Conservation (phyloP, 2,329 filamentous ascomycete genomes). For the Sporothrix mexicana region DNA sequence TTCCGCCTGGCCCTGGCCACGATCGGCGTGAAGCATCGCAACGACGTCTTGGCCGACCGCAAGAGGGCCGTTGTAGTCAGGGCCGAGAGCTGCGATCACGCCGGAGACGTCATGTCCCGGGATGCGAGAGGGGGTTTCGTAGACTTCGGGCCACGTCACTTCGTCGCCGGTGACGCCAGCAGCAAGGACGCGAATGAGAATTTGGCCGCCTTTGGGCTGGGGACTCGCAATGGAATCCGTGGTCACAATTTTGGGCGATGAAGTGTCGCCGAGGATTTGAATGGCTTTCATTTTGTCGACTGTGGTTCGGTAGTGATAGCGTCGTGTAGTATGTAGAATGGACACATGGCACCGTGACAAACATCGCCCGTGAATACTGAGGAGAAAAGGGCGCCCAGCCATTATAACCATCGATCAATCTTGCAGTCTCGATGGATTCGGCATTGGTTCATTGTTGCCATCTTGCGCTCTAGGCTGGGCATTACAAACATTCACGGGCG, state of each 20-base stretch:
- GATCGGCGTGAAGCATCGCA: background rate
- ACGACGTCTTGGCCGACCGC: slow-evolving; percentile 14
- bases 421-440: background rate
- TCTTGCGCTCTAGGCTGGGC: background rate
- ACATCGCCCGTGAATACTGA: too few species aligned
- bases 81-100: slow-evolving; percentile 2
- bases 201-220: slow-evolving; percentile 14
- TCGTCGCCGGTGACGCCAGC: slow-evolving; percentile 25
- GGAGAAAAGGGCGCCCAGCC: background rate
- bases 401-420: background rate
- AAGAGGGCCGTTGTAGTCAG: slow-evolving; percentile 16
- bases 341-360: too few species aligned
- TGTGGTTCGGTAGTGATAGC: too few species aligned
- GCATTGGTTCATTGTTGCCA: background rate
- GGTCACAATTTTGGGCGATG: slow-evolving; percentile 15
- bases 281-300: slow-evolving; percentile 16
- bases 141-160: slow-evolving; percentile 14
- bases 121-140: slow-evolving; percentile 13
- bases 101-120: slow-evolving; percentile 19
- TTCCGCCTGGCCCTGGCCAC: slow-evolving; percentile 16
- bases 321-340: too few species aligned
- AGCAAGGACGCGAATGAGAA: slow-evolving; percentile 20
- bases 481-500: background rate
- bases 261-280: slow-evolving; percentile 5
- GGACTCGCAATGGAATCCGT: background rate